phyloP scores from a whole-genome alignment of 345 rosid species.

The Combretum micranthum region DNA sequence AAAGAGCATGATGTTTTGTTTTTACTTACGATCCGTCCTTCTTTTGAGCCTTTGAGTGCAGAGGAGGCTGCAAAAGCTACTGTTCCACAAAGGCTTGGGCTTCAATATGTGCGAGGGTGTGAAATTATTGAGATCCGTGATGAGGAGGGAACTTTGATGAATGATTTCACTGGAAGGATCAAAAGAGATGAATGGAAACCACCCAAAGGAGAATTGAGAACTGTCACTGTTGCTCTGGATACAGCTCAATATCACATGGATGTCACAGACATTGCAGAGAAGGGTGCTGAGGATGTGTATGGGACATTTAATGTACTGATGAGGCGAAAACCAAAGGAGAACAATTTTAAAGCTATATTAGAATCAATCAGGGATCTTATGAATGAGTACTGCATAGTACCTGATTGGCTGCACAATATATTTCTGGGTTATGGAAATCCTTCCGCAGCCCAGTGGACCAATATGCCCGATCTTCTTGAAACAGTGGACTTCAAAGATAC shows the following conservation, averaged over 20 bases:
- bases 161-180: conserved; percentile 90
- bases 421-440: conserved; percentile 98
- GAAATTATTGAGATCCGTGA: conserved; percentile 86
- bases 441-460: conserved; percentile 98
- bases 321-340: conserved; percentile 99
- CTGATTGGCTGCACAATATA: conserved; percentile 93
- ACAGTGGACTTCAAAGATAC: conserved; percentile 94
- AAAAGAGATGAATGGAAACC: conserved; percentile 99
- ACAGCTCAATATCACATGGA: conserved; percentile 98
- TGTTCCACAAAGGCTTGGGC: conserved; percentile 90
- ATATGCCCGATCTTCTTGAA: conserved; percentile 92
- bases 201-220: conserved; percentile 94
- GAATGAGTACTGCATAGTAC: conserved; percentile 98
- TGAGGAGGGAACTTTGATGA: conserved; percentile 93
- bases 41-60: conserved; percentile 89
- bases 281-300: conserved; percentile 90
- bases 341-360: conserved; percentile 94
- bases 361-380: conserved; percentile 99
- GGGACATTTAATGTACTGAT: conserved; percentile 81
- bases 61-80: conserved; percentile 90
- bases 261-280: conserved; percentile 83
- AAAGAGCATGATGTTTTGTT: conserved; percentile 99
- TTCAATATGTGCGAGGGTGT: conserved; percentile 93
- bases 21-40: conserved; percentile 81
- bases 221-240: conserved; percentile 87